phyloP scores from a whole-genome alignment of 768 basidiomycete genomes.

The Tubosaeta sp. region DNA sequence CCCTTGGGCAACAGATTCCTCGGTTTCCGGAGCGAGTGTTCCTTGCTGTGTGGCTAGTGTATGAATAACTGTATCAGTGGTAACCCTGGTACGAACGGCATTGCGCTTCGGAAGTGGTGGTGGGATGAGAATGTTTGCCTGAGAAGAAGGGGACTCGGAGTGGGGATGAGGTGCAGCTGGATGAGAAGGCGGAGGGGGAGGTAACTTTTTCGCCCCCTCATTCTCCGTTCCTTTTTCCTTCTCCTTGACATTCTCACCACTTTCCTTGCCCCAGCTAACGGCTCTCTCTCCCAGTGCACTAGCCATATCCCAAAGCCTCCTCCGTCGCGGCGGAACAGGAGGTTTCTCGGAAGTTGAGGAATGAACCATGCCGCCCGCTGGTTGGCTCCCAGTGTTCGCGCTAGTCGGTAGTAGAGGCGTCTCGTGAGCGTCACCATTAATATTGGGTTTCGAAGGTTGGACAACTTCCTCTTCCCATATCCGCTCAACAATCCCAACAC shows the following conservation, averaged over 20 bases:
- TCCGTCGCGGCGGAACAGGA: constrained; percentile 58
- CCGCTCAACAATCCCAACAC: constrained; percentile 75
- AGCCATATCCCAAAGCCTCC: constrained; percentile 66
- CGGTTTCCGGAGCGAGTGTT: not conserved
- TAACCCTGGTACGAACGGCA: constrained; percentile 30
- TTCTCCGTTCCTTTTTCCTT: constrained; percentile 31
- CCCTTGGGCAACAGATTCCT: constrained; percentile 1
- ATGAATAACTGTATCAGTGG: constrained; percentile 5
- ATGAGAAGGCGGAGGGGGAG: constrained; percentile 23
- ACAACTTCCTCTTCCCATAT: constrained; percentile 81
- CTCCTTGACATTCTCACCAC: constrained; percentile 22
- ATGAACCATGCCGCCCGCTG: not conserved
- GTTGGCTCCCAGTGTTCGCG: not conserved
- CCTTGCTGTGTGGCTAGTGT: constrained; percentile 1
- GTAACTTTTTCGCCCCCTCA: constrained; percentile 11
- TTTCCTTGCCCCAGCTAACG: constrained; percentile 48
- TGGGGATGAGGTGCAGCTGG: constrained; percentile 22
- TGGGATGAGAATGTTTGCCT: constrained; percentile 19
- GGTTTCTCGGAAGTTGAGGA: constrained; percentile 40
- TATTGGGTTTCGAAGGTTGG: constrained; percentile 28
- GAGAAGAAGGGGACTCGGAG: constrained; percentile 11
- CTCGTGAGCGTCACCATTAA: constrained; percentile 7
- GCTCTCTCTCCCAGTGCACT: constrained; percentile 58
- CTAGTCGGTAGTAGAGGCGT: not conserved
- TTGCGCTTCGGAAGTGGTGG: constrained; percentile 53